Evolutionary conservation across 2,329 filamentous ascomycete species (phyloP), one percentile per base, ranked within the genome.

Genomic region (Chaetomiaceae sp.): DNA sequence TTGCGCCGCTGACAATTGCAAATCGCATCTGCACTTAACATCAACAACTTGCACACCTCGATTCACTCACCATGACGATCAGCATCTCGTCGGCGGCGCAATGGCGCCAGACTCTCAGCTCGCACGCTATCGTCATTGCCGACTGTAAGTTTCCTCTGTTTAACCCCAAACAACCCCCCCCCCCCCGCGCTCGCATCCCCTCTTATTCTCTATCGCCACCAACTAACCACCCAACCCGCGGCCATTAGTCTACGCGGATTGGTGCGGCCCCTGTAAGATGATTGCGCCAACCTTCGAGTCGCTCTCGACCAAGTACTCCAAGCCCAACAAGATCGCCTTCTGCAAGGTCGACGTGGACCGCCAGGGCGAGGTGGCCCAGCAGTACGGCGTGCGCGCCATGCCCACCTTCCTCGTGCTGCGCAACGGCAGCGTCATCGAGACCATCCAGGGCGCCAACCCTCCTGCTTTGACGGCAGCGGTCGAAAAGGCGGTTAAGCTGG

Each of bases 241-340:
- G n/a, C n/a, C n/a, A n/a, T n/a, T n/a, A 95, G 90, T 96, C 78
- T 95, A 94, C 67, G 92, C 92, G 69, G 88, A 95, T 73, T 96
- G 90, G 89, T 97, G 90, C 70, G 87, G 86, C 52, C 90, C 92
- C 65, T 96, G 91, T 81, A 95, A 95, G 74, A 82, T 86, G 67
- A 95, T 97, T 61, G 89, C 89, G 45, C 92, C 92, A 18, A 82
- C 88, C 53, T 97, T 95, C 71, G 89, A 96, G 66, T 83, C 86
- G 63, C 84, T 97, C 54, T 82, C 90, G 43, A 77, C 79, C 54
- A 87, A 92, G 68, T 82, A 94, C 65, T 85, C 90, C 44, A 85
- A 90, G 60, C 85, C 90, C 14, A 86, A 86, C 65, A 85, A 84
- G 66, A 87, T 97, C 65, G 87, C 89, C 42, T 99, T 97, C 69